Conservation (phyloP, 1,284 basidiomycete species). For the Pseudozyma sp. region DNA sequence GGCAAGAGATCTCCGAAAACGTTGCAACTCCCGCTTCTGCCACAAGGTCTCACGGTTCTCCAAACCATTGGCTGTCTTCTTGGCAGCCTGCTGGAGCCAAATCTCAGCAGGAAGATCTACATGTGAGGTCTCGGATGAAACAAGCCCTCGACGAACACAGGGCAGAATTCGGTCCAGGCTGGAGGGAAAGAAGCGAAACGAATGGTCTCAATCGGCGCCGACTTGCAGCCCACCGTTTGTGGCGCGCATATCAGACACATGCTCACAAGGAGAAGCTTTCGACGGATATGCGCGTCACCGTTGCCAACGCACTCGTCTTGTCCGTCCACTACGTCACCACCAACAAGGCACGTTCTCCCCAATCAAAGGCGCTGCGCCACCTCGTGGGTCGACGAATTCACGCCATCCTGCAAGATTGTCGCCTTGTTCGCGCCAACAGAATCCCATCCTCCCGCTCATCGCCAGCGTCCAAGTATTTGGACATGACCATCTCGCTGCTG, state of each 20-base stretch:
- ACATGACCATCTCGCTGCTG: constrained; percentile 14
- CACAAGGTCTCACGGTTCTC: background rate
- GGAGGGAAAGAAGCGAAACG: constrained; percentile 1
- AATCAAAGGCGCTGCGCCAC: constrained; percentile 27
- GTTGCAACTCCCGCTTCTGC: background rate
- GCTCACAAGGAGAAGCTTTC: constrained; percentile 29
- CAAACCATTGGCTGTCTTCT: constrained; percentile 17
- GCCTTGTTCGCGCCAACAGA: background rate
- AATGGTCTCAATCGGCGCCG: constrained; percentile 27
- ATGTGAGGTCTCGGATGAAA: constrained; percentile 5
- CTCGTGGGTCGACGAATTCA: constrained; percentile 21
- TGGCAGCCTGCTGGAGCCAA: constrained; percentile 1
- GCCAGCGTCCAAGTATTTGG: constrained; percentile 4
- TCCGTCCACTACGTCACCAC: constrained; percentile 14
- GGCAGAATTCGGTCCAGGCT: constrained; percentile 6
- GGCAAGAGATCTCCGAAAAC: background rate
- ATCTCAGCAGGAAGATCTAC: background rate
- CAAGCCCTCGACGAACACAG: constrained; percentile 1
- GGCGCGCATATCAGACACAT: constrained; percentile 23
- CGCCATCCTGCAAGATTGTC: constrained; percentile 37
- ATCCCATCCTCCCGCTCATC: background rate
- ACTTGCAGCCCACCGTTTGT: constrained; percentile 14
- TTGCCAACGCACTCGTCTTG: constrained; percentile 14
- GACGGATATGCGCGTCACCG: constrained; percentile 1
- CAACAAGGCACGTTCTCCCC: constrained; percentile 10